A percentile compares a stretch with the other conserved stretches of the same genome.
phyloP scores from a whole-genome alignment of 768 basidiomycete species.

The Pulveroboletus ravenelii region DNA sequence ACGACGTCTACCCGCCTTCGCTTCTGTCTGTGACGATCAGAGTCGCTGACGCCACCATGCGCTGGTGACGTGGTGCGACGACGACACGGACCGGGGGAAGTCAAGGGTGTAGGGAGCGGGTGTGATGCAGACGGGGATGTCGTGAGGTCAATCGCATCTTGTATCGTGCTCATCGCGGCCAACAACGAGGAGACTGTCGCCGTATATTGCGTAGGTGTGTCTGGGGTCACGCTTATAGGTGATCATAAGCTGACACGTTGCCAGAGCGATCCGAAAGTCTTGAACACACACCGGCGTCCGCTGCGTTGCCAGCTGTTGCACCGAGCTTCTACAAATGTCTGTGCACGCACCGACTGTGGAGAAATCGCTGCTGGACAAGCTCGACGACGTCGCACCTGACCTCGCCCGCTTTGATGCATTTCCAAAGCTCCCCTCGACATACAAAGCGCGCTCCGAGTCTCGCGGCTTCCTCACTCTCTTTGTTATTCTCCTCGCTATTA shows the following conservation, averaged over 20 bases:
- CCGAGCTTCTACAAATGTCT: slow-evolving; percentile 8
- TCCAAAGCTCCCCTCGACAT: slow-evolving; percentile 77
- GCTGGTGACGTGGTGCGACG: slow-evolving; percentile 5
- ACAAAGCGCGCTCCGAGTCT: slow-evolving; percentile 73
- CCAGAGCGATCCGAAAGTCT: neutral
- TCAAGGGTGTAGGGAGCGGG: neutral
- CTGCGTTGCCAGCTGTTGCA: neutral
- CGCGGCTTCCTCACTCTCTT: slow-evolving; percentile 80
- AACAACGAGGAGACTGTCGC: slow-evolving; percentile 7
- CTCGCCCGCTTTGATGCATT: slow-evolving; percentile 81
- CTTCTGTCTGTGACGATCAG: slow-evolving; percentile 14
- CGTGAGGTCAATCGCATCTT: slow-evolving; percentile 9
- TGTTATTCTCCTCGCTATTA: slow-evolving; percentile 57
- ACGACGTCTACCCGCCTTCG: slow-evolving; percentile 9
- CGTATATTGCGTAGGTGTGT: slow-evolving; percentile 21
- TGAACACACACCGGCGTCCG: neutral
- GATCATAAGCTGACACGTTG: slow-evolving; percentile 13
- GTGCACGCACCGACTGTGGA: slow-evolving; percentile 6
- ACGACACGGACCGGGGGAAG: neutral
- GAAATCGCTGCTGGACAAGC: slow-evolving; percentile 49
- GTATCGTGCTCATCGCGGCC: slow-evolving; percentile 18
- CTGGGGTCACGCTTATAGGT: slow-evolving; percentile 8
- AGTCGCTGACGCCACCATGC: neutral
- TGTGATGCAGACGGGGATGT: neutral
- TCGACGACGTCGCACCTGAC: slow-evolving; percentile 55